These are phyloP conservation scores for Nannochloropsis gaditana DNA, from an alignment of 108 stramenopile species.

Conservation along the genomic window DNA sequence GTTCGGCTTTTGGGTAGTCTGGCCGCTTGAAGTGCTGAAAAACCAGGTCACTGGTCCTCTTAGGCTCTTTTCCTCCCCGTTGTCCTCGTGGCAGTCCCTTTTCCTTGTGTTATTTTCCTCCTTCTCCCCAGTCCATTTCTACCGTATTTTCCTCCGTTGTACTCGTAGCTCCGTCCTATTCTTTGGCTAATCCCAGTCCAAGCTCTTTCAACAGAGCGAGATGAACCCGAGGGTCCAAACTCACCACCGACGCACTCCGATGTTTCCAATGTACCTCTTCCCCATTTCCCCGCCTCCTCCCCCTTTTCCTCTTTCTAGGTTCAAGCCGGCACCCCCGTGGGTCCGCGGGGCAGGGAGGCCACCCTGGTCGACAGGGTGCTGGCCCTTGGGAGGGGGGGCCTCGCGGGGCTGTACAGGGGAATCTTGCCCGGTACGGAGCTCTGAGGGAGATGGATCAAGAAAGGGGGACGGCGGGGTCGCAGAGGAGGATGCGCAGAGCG, in stretches of 20 bases:
- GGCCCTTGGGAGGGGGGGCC: background rate
- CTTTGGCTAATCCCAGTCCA: too few species aligned
- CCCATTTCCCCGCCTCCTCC: background rate
- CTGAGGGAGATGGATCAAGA: background rate
- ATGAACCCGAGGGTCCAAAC: background rate
- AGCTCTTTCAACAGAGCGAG: background rate
- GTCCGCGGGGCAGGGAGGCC: constrained; percentile 1
- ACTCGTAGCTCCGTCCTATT: too few species aligned
- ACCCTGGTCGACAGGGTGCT: background rate
- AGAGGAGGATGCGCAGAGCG: background rate
- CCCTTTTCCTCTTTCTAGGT: background rate
- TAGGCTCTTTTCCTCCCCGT: background rate
- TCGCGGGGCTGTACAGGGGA: background rate
- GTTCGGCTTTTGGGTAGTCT: background rate
- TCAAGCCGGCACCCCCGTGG: constrained; percentile 11
- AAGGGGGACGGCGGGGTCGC: background rate
- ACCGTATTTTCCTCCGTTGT: background rate
- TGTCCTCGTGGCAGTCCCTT: background rate
- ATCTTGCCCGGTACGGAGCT: constrained; percentile 1
- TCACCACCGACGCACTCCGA: background rate
- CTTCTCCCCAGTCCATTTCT: background rate
- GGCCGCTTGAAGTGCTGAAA: constrained; percentile 17
- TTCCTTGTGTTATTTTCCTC: background rate
- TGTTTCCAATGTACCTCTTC: background rate
- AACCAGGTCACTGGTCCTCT: background rate